A percentile compares a stretch with the other conserved stretches of the same genome.
Conservation (phyloP, 495 filamentous ascomycete species). For the Aspergillus leporis region DNA sequence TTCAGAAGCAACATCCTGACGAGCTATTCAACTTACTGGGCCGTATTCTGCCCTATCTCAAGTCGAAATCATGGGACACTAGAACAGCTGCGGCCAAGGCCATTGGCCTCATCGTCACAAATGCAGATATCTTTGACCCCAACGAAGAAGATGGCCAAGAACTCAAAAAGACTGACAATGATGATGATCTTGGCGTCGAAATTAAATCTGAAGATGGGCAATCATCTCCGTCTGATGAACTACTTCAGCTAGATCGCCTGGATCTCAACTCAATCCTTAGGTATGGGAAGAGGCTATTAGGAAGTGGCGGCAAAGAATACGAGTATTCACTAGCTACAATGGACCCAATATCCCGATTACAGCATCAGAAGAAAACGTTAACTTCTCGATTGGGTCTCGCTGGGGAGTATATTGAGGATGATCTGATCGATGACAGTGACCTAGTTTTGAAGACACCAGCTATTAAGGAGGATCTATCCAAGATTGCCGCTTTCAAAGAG, state of each 20-base stretch:
- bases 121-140: constrained; percentile 85
- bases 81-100: constrained; percentile 88
- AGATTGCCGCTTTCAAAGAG: constrained; percentile 27
- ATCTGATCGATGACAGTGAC: constrained; percentile 67
- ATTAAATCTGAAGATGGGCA: constrained; percentile 49
- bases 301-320: constrained; percentile 79
- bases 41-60: constrained; percentile 88
- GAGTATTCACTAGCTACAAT: constrained; percentile 78
- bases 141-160: constrained; percentile 63
- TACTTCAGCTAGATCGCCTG: constrained; percentile 70
- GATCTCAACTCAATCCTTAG: constrained; percentile 78
- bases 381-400: constrained; percentile 77
- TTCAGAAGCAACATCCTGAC: constrained; percentile 95
- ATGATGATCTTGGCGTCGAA: constrained; percentile 47
- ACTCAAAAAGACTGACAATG: constrained; percentile 55
- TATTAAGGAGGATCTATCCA: constrained; percentile 45
- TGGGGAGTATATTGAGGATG: constrained; percentile 83
- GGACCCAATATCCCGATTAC: constrained; percentile 76
- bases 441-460: constrained; percentile 51
- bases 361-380: constrained; percentile 87
- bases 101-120: constrained; percentile 86
- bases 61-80: constrained; percentile 94
- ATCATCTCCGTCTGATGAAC: constrained; percentile 33
- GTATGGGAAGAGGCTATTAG: constrained; percentile 77
- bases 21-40: constrained; percentile 96